Percentiles rank a stretch among this genome's conserved stretches.
phyloP scores from a whole-genome alignment of 2,329 filamentous ascomycete genomes.

The Nemania sp. region DNA sequence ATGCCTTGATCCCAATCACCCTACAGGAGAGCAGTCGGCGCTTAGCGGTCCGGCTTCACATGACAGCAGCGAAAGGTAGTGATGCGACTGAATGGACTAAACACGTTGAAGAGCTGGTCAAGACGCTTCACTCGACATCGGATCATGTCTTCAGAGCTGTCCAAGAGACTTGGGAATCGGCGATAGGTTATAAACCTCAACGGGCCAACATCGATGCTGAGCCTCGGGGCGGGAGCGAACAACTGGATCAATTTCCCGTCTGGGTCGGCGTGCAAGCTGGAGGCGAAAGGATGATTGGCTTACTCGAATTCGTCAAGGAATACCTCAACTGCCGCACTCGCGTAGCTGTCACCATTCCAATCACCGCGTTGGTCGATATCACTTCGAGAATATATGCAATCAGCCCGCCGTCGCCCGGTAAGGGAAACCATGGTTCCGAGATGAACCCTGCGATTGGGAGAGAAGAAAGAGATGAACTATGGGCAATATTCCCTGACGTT shows the following conservation, averaged over 20 bases:
- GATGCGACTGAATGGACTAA: conserved; percentile 78
- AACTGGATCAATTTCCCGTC: conserved; percentile 57
- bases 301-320: conserved; percentile 66
- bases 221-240: conserved; percentile 51
- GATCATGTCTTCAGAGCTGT: conserved; percentile 79
- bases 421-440: conserved; percentile 51
- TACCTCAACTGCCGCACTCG: conserved; percentile 68
- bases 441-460: conserved; percentile 73
- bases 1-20: conserved; percentile 51
- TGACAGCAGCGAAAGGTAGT: conserved; percentile 79
- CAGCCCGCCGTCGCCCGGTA: conserved; percentile 52
- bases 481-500: conserved; percentile 71
- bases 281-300: conserved; percentile 65
- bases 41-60: conserved; percentile 72
- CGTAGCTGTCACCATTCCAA: conserved; percentile 64
- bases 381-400: conserved; percentile 71
- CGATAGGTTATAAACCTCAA: conserved; percentile 52
- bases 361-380: conserved; percentile 70
- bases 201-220: conserved; percentile 50
- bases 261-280: conserved; percentile 81
- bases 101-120: conserved; percentile 63
- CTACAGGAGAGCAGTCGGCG: conserved; percentile 63
- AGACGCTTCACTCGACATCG: conserved; percentile 69
- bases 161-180: conserved; percentile 79
- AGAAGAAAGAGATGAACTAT: conserved; percentile 81